Evolutionary conservation across 2,329 filamentous ascomycete genomes (phyloP).

Genomic region (Lecanosticta acicola): DNA sequence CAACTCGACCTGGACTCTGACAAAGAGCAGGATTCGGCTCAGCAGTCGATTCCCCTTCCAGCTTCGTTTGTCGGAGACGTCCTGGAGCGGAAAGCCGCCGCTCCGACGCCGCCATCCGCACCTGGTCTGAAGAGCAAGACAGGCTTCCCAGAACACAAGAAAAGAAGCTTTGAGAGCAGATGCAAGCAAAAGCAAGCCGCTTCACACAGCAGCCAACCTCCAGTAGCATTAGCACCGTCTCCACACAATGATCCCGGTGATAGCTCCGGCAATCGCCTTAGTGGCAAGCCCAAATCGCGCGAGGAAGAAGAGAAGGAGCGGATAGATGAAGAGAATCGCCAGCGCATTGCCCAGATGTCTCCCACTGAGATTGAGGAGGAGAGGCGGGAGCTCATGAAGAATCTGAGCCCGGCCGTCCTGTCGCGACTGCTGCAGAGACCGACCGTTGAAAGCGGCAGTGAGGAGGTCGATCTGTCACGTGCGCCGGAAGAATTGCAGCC

Average conservation of each 20-base stretch:
- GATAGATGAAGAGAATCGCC: constrained; percentile 79
- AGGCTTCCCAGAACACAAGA: constrained; percentile 87
- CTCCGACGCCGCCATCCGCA: constrained; percentile 57
- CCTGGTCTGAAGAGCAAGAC: constrained; percentile 52
- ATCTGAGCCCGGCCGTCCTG: constrained; percentile 68
- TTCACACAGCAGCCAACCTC: constrained; percentile 52
- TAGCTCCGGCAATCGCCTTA: constrained; percentile 6
- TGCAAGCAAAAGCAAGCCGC: constrained; percentile 64
- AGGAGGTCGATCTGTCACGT: constrained; percentile 35
- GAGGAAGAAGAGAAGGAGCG: constrained; percentile 57
- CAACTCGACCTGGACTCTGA: constrained; percentile 52
- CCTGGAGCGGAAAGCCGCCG: constrained; percentile 62
- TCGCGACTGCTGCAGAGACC: constrained; percentile 70
- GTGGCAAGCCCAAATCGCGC: constrained; percentile 23
- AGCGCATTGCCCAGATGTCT: constrained; percentile 71
- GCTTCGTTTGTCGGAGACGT: constrained; percentile 64
- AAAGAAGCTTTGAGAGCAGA: constrained; percentile 65
- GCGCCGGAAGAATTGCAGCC: background rate
- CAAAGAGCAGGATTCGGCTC: constrained; percentile 26
- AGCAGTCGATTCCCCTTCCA: constrained; percentile 12
- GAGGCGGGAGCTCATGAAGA: constrained; percentile 71
- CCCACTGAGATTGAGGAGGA: constrained; percentile 74
- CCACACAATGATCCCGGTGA: too few relatives aligned
- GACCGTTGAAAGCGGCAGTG: constrained; percentile 62
- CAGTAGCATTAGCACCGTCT: too few relatives aligned